Conservation (phyloP, 257 asterid species). For the Przewalskia tangutica region DNA sequence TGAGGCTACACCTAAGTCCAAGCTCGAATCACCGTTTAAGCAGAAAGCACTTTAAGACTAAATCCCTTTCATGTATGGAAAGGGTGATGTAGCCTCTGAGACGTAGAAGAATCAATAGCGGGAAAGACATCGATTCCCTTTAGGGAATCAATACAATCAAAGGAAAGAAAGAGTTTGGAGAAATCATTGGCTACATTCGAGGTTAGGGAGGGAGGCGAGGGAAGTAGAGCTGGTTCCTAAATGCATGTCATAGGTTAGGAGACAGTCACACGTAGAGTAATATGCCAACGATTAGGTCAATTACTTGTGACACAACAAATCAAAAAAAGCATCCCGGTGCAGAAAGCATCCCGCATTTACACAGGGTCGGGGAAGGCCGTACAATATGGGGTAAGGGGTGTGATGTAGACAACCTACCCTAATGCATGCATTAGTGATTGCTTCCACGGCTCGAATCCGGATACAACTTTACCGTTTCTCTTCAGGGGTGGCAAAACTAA, state of each 20-base stretch:
- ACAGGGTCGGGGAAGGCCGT: too few relatives aligned
- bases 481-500: too few relatives aligned
- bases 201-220: not conserved
- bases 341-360: too few relatives aligned
- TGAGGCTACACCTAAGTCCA: not conserved
- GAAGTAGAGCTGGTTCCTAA: not conserved
- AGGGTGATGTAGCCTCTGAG: not conserved
- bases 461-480: too few relatives aligned
- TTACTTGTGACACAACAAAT: not conserved
- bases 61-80: not conserved
- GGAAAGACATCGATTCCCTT: not conserved
- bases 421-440: too few relatives aligned
- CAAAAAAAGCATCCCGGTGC: too few relatives aligned
- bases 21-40: not conserved
- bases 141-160: not conserved
- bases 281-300: not conserved
- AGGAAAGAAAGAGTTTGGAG: not conserved
- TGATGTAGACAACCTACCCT: too few relatives aligned
- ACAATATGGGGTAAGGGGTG: too few relatives aligned
- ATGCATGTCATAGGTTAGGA: not conserved
- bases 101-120: not conserved
- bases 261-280: not conserved
- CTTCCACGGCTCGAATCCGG: too few relatives aligned
- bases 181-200: not conserved
- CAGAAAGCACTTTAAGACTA: not conserved